Percentiles rank a stretch among this genome's conserved stretches.
Conservation (phyloP, 2,329 filamentous ascomycete species). For the Colletotrichum liaoningense region DNA sequence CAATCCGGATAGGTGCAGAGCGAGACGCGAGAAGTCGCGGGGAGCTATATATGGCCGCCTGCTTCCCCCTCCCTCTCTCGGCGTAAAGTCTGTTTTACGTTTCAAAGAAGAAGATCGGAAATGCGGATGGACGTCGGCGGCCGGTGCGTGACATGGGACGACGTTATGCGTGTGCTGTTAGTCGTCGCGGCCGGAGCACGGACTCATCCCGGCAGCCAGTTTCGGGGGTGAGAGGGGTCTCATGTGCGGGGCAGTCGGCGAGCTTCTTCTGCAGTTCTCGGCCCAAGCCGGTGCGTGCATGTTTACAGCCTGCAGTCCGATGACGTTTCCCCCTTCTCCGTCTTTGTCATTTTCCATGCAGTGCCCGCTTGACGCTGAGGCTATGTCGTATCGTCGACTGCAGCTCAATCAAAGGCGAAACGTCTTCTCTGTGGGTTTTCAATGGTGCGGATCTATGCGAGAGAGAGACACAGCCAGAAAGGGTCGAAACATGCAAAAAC, state of each 20-base stretch:
- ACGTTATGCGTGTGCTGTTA: constrained; percentile 18
- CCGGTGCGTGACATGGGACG: constrained; percentile 12
- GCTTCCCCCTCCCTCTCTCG: neutral
- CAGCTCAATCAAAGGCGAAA: neutral
- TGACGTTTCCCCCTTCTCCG: neutral
- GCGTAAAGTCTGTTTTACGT: constrained; percentile 5
- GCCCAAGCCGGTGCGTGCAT: constrained; percentile 4
- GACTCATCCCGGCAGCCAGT: neutral
- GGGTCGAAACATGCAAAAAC: neutral
- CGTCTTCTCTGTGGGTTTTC: neutral
- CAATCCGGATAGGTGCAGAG: neutral
- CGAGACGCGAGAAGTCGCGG: constrained; percentile 21
- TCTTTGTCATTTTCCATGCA: neutral
- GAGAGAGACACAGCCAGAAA: neutral
- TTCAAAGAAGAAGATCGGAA: constrained; percentile 14
- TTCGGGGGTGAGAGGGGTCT: neutral
- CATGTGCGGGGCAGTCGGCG: neutral
- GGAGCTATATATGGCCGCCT: neutral
- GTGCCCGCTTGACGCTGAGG: neutral
- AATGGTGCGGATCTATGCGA: neutral
- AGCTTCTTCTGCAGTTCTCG: constrained; percentile 7
- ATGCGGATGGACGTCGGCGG: constrained; percentile 8
- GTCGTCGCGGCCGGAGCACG: constrained; percentile 13
- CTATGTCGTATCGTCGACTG: neutral
- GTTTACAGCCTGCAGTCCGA: neutral